Conservation (phyloP, 75 land plant species). For the Sequoiadendron giganteum region DNA sequence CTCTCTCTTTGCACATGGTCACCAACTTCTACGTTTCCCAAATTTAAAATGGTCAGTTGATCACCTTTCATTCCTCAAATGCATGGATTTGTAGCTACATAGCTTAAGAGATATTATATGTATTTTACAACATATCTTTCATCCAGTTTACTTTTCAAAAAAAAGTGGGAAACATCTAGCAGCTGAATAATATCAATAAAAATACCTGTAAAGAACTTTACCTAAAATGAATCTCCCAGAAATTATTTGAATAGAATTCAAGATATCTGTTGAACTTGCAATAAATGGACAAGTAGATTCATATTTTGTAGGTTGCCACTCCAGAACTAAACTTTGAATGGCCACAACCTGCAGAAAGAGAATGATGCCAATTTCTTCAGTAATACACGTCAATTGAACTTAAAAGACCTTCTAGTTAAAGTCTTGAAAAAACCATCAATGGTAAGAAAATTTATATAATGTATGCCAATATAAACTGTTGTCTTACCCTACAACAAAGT, state of each 20-base stretch:
- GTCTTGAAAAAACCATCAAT: not conserved
- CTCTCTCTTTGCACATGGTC: not conserved
- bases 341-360: slow-evolving; percentile 21
- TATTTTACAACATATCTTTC: not conserved
- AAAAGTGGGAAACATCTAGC: not conserved
- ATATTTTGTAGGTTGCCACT: slow-evolving; percentile 19
- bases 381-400: not conserved
- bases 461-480: not conserved
- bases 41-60: not conserved
- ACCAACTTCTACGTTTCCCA: not conserved
- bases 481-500: slow-evolving; percentile 12
- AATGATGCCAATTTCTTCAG: not conserved
- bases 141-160: not conserved
- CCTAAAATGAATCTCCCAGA: slow-evolving; percentile 9
- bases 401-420: not conserved
- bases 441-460: not conserved
- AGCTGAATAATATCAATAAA: not conserved
- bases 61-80: not conserved
- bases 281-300: not conserved
- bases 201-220: not conserved
- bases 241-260: slow-evolving; percentile 4
- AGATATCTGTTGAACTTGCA: not conserved
- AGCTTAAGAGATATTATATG: not conserved
- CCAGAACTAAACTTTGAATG: slow-evolving; percentile 25
- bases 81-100: not conserved